Evolutionary conservation across 2,329 filamentous ascomycete species (phyloP).

Genomic region (Stachybotrys chartarum): DNA sequence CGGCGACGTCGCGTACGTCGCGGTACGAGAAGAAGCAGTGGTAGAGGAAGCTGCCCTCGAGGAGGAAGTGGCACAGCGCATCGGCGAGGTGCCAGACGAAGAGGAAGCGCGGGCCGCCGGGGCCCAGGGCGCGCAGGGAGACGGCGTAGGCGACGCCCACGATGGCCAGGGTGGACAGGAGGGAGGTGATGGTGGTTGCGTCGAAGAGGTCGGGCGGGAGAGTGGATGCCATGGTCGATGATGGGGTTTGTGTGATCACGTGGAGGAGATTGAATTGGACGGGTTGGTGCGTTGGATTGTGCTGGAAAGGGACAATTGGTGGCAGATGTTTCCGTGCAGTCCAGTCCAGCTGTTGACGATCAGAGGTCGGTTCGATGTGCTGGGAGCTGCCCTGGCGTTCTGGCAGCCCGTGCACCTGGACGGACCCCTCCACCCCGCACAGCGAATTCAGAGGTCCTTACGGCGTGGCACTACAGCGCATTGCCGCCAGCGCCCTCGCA

Average conservation of each 20-base stretch:
- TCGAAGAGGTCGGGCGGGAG: conserved; percentile 53
- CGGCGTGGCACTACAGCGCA: background rate
- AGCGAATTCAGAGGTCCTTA: background rate
- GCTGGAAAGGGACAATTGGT: background rate
- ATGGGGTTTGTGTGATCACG: too few species aligned
- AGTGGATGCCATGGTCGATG: conserved; percentile 4
- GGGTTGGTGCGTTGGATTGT: background rate
- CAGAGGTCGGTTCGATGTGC: too few species aligned
- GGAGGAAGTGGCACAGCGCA: conserved; percentile 80
- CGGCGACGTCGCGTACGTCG: conserved; percentile 19
- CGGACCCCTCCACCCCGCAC: background rate
- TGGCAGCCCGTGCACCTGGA: background rate
- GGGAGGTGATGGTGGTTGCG: conserved; percentile 50
- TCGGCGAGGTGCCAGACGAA: conserved; percentile 97
- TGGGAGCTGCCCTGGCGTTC: background rate
- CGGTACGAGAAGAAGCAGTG: conserved; percentile 75
- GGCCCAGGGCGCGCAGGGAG: conserved; percentile 44
- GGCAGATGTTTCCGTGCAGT: too few species aligned
- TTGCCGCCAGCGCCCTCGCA: background rate
- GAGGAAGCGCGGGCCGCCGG: conserved; percentile 60
- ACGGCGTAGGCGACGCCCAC: conserved; percentile 38
- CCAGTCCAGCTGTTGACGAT: too few species aligned
- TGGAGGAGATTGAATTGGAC: background rate
- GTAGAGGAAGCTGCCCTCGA: conserved; percentile 88
- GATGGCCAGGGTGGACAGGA: conserved; percentile 47